Conservation (phyloP, 805 yeast genomes). For the Teunomyces aglyptinius region DNA sequence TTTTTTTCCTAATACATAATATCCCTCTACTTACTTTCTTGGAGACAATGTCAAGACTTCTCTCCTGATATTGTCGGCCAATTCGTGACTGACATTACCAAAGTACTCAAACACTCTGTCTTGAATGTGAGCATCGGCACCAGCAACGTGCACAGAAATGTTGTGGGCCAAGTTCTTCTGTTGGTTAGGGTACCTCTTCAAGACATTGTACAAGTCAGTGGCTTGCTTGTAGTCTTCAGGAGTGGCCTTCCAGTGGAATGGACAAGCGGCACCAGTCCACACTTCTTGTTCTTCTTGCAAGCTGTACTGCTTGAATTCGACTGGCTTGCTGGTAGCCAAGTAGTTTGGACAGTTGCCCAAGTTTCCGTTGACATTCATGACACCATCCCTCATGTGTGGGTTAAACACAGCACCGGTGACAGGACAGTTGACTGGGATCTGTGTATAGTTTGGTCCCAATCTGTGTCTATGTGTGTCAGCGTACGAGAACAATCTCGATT, state of each 20-base stretch:
- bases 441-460: slow-evolving; percentile 66
- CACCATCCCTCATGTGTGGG: slow-evolving; percentile 84
- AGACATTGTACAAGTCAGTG: slow-evolving; percentile 70
- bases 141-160: slow-evolving; percentile 68
- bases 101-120: slow-evolving; percentile 78
- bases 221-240: slow-evolving; percentile 82
- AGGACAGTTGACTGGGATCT: slow-evolving; percentile 77
- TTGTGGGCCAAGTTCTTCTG: slow-evolving; percentile 83
- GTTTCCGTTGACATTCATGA: slow-evolving; percentile 60
- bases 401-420: slow-evolving; percentile 42
- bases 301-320: slow-evolving; percentile 44
- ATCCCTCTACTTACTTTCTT: slow-evolving; percentile 32
- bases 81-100: slow-evolving; percentile 62
- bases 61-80: slow-evolving; percentile 65
- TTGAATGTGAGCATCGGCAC: slow-evolving; percentile 74
- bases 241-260: slow-evolving; percentile 79
- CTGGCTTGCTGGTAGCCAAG: slow-evolving; percentile 54
- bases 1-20: not conserved
- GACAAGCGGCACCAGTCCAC: slow-evolving; percentile 79
- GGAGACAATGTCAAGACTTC: slow-evolving; percentile 56
- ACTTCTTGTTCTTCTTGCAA: slow-evolving; percentile 70
- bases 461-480: slow-evolving; percentile 77
- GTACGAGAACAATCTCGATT: slow-evolving; percentile 72
- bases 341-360: slow-evolving; percentile 78
- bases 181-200: slow-evolving; percentile 76